Base-by-base conservation (phyloP, 306 rosid genomes). In the Gastrolobium villosum region DNA sequence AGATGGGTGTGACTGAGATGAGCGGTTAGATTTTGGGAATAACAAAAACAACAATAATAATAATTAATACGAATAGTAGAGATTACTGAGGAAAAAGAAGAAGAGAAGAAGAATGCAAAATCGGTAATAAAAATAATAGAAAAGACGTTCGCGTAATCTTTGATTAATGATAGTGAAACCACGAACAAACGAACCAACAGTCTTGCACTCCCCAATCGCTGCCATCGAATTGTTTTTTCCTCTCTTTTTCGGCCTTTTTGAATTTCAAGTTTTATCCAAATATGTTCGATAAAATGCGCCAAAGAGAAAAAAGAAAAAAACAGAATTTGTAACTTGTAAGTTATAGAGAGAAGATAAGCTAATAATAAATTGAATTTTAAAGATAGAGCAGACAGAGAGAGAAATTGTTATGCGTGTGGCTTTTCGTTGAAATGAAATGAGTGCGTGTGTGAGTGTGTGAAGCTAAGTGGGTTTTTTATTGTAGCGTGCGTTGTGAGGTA, bases 11-110 rank as follows among this genome's bases (percentile, higher is more conserved):
- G 88, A 75, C 45, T 72, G 88, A 75, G 87, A 85, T 81, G 85
- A 76, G 86, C 43, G 87, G 85, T 83, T 84, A 83, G 85, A 85
- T 83, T 85, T 89, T 72, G 85, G 87, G 87, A 87, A 83, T 65
- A 75, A 76, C 84, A 79, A 84, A 70, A 77, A 66, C 75, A 78
- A 32, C 68, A 79, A 46, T 13, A 75, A 66, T 14, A 76, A 41
- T 48, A 63, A 64, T 64, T 48, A 68, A 43, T 52, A 36, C 45
- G 26, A 34, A 46, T 75, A 55, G 34, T 66, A 2, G 48, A 54
- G 67, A 83, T 50, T 59, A 81, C 5, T 63, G 80, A 72, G 83
- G 86, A 73, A 53, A 66, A 75, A 52, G 76, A 56, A 74, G 76
- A 31, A 45, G 68, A 63, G 61, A 14, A 9, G 39, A 11, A 70